Percentiles rank a stretch among this genome's conserved stretches.
Conservation (phyloP, 2,329 filamentous ascomycete species). For the Fusarium sp. region DNA sequence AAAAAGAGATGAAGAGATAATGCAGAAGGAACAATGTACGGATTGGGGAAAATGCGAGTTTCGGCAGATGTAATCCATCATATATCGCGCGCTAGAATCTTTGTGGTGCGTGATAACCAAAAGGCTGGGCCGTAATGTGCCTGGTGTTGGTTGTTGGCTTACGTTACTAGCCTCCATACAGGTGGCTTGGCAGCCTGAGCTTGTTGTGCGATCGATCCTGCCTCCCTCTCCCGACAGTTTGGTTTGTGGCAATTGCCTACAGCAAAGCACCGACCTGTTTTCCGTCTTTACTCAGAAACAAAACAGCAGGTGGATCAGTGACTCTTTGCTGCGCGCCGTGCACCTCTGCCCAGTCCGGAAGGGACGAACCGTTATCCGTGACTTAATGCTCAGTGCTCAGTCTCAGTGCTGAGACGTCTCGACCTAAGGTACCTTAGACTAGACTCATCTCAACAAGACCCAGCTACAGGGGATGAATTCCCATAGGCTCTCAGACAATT, state of each 20-base stretch:
- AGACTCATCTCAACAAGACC: background rate
- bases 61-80: constrained; percentile 4
- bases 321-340: constrained; percentile 20
- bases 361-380: constrained; percentile 34
- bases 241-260: constrained; percentile 19
- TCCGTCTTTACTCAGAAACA: background rate
- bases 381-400: constrained; percentile 11
- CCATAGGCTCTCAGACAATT: background rate
- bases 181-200: constrained; percentile 3
- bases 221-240: constrained; percentile 17
- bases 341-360: constrained; percentile 12
- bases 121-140: constrained; percentile 15
- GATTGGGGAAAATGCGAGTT: background rate
- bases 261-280: constrained; percentile 13
- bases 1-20: constrained; percentile 9
- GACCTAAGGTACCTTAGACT: too few relatives aligned
- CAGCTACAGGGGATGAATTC: background rate
- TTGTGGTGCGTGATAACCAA: constrained; percentile 17
- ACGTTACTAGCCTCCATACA: constrained; percentile 33
- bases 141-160: background rate
- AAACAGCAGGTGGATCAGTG: background rate
- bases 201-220: constrained; percentile 28
- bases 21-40: constrained; percentile 2
- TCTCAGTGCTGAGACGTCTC: constrained; percentile 14
- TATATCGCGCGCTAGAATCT: constrained; percentile 1